phyloP scores from a whole-genome alignment of 2,329 filamentous ascomycete genomes.

The Westerdykella sp. region DNA sequence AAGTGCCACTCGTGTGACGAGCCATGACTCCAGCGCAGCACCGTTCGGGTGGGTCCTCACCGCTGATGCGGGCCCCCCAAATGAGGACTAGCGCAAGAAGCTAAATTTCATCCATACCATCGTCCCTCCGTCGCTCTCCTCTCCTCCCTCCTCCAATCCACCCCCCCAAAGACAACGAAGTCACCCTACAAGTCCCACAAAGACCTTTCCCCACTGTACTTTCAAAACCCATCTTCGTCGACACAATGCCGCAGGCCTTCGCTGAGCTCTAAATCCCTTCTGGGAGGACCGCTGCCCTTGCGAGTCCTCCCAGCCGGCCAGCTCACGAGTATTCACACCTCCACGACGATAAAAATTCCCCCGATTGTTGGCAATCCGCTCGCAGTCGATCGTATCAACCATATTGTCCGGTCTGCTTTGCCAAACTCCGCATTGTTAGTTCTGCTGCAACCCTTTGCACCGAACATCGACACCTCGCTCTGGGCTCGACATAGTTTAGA shows the following conservation, averaged over 20 bases:
- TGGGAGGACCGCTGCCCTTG: conserved; percentile 57
- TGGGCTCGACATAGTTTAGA: conserved; percentile 34
- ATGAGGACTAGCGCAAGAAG: conserved; percentile 10
- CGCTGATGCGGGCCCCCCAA: conserved; percentile 9
- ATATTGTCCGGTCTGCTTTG: conserved; percentile 27
- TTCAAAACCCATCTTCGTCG: conserved; percentile 33
- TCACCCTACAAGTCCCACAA: conserved; percentile 28
- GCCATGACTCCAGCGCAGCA: conserved; percentile 5
- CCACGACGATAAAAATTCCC: conserved; percentile 36
- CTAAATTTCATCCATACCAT: conserved; percentile 19
- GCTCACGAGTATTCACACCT: conserved; percentile 68
- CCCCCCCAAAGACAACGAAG: conserved; percentile 37
- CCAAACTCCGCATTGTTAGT: conserved; percentile 29
- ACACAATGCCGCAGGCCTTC: conserved; percentile 45
- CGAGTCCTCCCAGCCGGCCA: conserved; percentile 71
- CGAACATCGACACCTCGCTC: conserved; percentile 29
- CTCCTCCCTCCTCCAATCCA: conserved; percentile 22
- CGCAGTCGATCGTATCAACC: conserved; percentile 26
- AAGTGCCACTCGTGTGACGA: not conserved
- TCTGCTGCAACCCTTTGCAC: conserved; percentile 20
- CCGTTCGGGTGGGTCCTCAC: conserved; percentile 13
- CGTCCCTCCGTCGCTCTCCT: conserved; percentile 21
- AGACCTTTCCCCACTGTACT: conserved; percentile 12
- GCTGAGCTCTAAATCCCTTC: conserved; percentile 76
- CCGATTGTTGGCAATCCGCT: conserved; percentile 34